Evolutionary conservation across 768 basidiomycete species (phyloP).

Genomic region (Albatrellus ellisii): DNA sequence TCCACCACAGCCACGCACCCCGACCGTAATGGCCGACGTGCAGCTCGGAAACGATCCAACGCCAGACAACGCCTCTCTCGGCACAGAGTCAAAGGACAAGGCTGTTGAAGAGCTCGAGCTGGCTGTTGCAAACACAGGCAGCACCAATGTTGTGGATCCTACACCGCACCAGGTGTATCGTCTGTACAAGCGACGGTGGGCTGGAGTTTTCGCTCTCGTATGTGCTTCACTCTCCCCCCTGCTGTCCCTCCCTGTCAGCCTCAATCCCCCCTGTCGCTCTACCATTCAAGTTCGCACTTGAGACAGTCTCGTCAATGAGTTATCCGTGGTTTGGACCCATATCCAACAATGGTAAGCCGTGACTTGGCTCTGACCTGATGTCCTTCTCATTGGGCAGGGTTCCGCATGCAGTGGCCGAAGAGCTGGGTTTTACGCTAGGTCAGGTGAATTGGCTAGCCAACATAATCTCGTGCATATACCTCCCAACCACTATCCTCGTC

Average conservation of each 20-base stretch:
- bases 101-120: background rate
- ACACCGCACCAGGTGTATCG: background rate
- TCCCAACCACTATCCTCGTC: constrained; percentile 48
- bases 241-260: background rate
- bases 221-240: constrained; percentile 13
- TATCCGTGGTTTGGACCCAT: constrained; percentile 86
- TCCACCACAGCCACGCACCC: too few relatives aligned
- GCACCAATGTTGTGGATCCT: background rate
- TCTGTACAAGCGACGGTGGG: constrained; percentile 58
- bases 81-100: background rate
- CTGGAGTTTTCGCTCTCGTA: constrained; percentile 51
- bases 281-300: constrained; percentile 36
- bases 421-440: constrained; percentile 57
- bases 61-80: background rate
- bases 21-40: too few relatives aligned
- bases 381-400: background rate
- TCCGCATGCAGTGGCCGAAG: constrained; percentile 32
- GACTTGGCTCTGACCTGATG: background rate
- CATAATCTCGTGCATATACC: constrained; percentile 43
- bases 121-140: background rate
- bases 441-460: constrained; percentile 79
- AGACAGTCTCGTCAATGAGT: constrained; percentile 48
- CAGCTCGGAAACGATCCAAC: background rate
- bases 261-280: background rate
- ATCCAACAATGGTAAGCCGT: constrained; percentile 41